Conservation (phyloP, 169 alveolate genomes). For the Plasmodium vivax region DNA sequence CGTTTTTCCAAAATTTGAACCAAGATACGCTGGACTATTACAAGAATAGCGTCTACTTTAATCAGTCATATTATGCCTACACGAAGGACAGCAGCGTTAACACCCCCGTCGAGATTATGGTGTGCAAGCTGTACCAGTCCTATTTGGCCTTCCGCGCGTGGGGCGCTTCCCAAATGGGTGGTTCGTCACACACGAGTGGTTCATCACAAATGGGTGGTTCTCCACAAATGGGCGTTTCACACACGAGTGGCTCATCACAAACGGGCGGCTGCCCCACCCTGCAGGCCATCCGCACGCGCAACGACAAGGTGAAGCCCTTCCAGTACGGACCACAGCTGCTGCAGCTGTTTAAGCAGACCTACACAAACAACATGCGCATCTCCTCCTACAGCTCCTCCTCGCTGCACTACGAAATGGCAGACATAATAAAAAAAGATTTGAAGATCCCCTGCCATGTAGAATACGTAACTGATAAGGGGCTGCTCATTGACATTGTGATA, state of each 20-base stretch:
- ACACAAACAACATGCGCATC: conserved; percentile 36
- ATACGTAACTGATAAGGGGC: conserved; percentile 38
- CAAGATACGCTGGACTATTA: conserved; percentile 32
- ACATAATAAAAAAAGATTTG: conserved; percentile 58
- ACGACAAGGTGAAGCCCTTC: conserved; percentile 25
- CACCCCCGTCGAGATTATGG: conserved; percentile 66
- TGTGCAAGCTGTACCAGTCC: conserved; percentile 65
- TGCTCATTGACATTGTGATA: conserved; percentile 60
- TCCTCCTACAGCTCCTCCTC: conserved; percentile 60
- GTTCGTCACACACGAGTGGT: too few relatives aligned
- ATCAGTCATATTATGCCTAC: conserved; percentile 70
- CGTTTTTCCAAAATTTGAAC: conserved; percentile 49
- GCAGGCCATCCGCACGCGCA: not conserved
- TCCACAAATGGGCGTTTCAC: too few relatives aligned
- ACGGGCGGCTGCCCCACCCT: not conserved
- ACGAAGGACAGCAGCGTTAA: conserved; percentile 50
- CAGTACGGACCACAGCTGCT: not conserved
- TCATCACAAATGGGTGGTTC: too few relatives aligned
- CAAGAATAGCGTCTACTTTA: conserved; percentile 42
- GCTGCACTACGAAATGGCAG: conserved; percentile 70
- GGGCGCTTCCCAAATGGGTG: too few relatives aligned
- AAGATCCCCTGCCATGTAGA: conserved; percentile 70
- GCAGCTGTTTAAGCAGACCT: conserved; percentile 20
- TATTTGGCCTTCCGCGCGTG: conserved; percentile 28
- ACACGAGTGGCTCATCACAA: not conserved